phyloP scores from a whole-genome alignment of 306 rosid species.

The Gastrolobium bilobum region DNA sequence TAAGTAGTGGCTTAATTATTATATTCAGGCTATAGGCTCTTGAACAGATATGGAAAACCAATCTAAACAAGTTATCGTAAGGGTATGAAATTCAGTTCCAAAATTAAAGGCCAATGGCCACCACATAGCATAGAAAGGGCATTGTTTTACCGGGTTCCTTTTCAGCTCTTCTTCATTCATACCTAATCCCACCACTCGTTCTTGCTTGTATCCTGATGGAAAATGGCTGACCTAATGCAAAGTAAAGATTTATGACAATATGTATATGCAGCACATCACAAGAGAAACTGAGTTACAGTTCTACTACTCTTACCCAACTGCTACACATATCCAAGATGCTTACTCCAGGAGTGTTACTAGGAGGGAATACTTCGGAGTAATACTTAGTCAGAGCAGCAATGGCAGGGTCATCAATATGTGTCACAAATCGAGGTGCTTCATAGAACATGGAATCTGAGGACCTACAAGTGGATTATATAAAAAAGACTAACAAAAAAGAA shows the following conservation, averaged over 20 bases:
- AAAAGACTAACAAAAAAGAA: background rate
- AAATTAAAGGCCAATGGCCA: conserved; percentile 12
- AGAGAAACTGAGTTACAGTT: conserved; percentile 14
- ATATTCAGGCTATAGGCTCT: background rate
- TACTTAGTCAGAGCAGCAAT: conserved; percentile 79
- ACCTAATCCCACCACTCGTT: conserved; percentile 75
- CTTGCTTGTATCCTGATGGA: conserved; percentile 88
- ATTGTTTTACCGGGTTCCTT: conserved; percentile 64
- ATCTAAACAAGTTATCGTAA: conserved; percentile 14
- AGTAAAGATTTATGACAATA: conserved; percentile 33
- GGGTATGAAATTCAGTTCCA: conserved; percentile 5
- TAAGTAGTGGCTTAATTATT: background rate
- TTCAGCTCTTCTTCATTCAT: conserved; percentile 87
- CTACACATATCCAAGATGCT: conserved; percentile 85
- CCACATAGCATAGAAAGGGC: conserved; percentile 31
- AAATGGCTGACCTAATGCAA: conserved; percentile 85
- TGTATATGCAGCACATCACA: conserved; percentile 2
- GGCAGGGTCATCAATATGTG: conserved; percentile 87
- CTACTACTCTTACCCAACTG: conserved; percentile 77
- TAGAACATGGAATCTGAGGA: conserved; percentile 75
- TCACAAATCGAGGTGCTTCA: conserved; percentile 83
- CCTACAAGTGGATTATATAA: conserved; percentile 51
- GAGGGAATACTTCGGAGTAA: conserved; percentile 75
- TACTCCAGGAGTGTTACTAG: conserved; percentile 77
- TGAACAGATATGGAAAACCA: conserved; percentile 6